Percentiles rank a stretch among this genome's conserved stretches.
Conservation (phyloP, 805 yeast genomes). For the Myxozyma vanderwaltii region DNA sequence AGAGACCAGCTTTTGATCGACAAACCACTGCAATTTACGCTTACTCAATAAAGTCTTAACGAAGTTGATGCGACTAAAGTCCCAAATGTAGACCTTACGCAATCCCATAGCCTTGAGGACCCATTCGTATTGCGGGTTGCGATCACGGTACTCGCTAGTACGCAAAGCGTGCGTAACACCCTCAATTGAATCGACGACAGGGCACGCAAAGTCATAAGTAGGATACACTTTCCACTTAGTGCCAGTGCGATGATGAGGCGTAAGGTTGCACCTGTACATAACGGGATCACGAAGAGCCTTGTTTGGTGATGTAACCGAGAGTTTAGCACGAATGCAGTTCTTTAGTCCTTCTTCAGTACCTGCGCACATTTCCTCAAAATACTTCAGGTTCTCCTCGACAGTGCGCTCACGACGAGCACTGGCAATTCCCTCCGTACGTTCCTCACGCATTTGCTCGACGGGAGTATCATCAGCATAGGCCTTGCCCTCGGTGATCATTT, state of each 20-base stretch:
- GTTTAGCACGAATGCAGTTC: conserved; percentile 95
- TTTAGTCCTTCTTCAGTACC: conserved; percentile 92
- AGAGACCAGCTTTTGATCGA: conserved; percentile 79
- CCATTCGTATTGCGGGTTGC: conserved; percentile 98
- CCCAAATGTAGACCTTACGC: conserved; percentile 97
- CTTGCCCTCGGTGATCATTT: conserved; percentile 90
- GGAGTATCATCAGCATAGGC: conserved; percentile 98
- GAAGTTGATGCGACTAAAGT: conserved; percentile 95
- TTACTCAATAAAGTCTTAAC: conserved; percentile 92
- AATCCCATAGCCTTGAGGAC: conserved; percentile 75
- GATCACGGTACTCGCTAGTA: conserved; percentile 98
- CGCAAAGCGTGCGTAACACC: conserved; percentile 98
- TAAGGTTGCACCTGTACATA: conserved; percentile 92
- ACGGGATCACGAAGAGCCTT: conserved; percentile 98
- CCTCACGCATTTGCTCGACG: conserved; percentile 93
- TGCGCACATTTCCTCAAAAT: conserved; percentile 84
- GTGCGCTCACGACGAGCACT: conserved; percentile 89
- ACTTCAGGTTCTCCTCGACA: conserved; percentile 84
- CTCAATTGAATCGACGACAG: conserved; percentile 91
- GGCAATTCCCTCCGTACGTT: conserved; percentile 96
- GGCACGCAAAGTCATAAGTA: conserved; percentile 98
- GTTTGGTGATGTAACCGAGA: conserved; percentile 86
- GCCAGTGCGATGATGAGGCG: conserved; percentile 98
- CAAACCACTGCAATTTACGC: conserved; percentile 99
- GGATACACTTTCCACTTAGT: conserved; percentile 94